These are phyloP conservation scores for Citeromyces matritensis DNA, from an alignment of 805 yeast species.

Conservation along the genomic window DNA sequence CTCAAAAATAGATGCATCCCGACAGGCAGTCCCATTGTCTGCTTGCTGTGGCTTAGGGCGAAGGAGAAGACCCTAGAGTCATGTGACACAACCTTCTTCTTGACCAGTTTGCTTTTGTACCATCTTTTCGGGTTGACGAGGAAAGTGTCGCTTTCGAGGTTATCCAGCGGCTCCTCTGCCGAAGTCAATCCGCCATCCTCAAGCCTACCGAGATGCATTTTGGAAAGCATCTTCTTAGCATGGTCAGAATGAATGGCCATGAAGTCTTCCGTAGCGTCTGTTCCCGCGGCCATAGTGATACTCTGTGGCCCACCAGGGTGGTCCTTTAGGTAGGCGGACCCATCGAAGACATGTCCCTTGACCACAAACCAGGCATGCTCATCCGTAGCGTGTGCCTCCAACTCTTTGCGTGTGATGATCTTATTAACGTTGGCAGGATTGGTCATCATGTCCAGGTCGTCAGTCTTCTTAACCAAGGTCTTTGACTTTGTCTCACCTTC, in stretches of 20 bases:
- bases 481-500: constrained; percentile 3
- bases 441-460: constrained; percentile 13
- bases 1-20: constrained; percentile 17
- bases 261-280: constrained; percentile 16
- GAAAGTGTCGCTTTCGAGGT: constrained; percentile 3
- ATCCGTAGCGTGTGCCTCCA: constrained; percentile 7
- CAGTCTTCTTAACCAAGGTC: constrained; percentile 5
- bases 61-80: constrained; percentile 15
- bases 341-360: constrained; percentile 18
- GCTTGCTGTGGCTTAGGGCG: constrained; percentile 13
- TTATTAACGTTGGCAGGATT: constrained; percentile 10
- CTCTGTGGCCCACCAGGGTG: constrained; percentile 16
- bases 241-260: constrained; percentile 17
- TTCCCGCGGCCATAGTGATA: constrained; percentile 12
- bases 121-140: constrained; percentile 15
- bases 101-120: constrained; percentile 9
- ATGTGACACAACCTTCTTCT: constrained; percentile 10
- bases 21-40: constrained; percentile 15
- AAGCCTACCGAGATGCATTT: constrained; percentile 12
- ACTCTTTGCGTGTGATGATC: constrained; percentile 7
- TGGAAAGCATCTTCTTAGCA: constrained; percentile 11
- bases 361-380: constrained; percentile 15
- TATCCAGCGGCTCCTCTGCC: constrained; percentile 1
- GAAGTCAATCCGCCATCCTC: constrained; percentile 2
- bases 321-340: constrained; percentile 15